Conservation (phyloP, 2,329 filamentous ascomycete genomes). For the Colletotrichum eleusines region DNA sequence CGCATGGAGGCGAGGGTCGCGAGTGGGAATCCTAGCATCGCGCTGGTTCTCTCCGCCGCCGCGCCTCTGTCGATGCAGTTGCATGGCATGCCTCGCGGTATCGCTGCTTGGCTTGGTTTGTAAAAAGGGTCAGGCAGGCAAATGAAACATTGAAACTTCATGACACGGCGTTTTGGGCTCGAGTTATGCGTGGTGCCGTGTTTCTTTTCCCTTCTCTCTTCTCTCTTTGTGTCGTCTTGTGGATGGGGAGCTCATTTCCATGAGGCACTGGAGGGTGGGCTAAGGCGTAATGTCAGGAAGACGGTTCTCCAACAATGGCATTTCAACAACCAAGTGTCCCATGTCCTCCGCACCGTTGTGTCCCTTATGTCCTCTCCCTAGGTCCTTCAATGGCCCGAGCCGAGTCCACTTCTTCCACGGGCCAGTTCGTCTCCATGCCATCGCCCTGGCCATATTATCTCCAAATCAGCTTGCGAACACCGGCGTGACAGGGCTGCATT, state of each 20-base stretch:
- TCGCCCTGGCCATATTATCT: background rate
- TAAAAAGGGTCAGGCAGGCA: slow-evolving; percentile 62
- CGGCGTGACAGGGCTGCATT: too few species aligned
- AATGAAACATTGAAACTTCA: slow-evolving; percentile 64
- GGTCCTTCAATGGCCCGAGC: background rate
- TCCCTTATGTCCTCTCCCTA: background rate
- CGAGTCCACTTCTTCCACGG: too few species aligned
- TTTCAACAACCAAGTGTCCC: slow-evolving; percentile 2
- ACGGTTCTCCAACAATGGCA: slow-evolving; percentile 12
- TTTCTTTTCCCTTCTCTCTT: slow-evolving; percentile 27
- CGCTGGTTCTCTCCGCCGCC: slow-evolving; percentile 50
- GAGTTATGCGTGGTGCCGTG: slow-evolving; percentile 38
- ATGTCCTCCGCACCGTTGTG: background rate
- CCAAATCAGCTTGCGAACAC: background rate
- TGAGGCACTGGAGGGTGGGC: background rate
- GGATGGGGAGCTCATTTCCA: slow-evolving; percentile 3
- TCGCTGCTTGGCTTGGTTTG: slow-evolving; percentile 59
- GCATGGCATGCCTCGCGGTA: slow-evolving; percentile 57
- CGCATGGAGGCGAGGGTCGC: background rate
- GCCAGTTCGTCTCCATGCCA: background rate
- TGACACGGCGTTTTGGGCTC: slow-evolving; percentile 41
- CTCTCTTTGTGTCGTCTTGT: background rate
- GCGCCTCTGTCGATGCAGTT: slow-evolving; percentile 59
- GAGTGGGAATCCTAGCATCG: background rate
- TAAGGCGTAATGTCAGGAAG: slow-evolving; percentile 12